Conservation (phyloP, 257 asterid genomes). For the Eustoma russellianum region DNA sequence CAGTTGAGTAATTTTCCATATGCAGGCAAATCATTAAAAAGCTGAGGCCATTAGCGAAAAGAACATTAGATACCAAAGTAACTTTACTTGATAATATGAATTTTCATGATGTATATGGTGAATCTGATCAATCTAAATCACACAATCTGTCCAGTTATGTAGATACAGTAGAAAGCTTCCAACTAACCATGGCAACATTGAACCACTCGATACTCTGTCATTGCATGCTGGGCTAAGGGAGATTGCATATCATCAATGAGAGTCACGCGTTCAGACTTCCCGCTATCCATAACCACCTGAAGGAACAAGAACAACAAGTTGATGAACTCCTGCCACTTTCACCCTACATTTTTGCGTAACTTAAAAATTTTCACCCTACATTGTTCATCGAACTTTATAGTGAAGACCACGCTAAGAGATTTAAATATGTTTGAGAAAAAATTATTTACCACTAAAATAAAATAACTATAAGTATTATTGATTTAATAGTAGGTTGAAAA, state of each 20-base stretch:
- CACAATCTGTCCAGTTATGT: not conserved
- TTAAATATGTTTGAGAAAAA: too few relatives aligned
- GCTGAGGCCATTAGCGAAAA: not conserved
- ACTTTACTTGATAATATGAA: too few relatives aligned
- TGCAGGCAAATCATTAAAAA: too few relatives aligned
- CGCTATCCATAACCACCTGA: constrained; percentile 70
- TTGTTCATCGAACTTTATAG: too few relatives aligned
- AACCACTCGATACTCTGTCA: constrained; percentile 70
- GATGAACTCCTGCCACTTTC: not conserved
- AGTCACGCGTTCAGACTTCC: constrained; percentile 79
- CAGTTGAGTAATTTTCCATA: too few relatives aligned
- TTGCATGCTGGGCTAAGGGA: constrained; percentile 60
- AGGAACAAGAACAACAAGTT: not conserved
- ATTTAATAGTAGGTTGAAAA: too few relatives aligned
- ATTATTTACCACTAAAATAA: too few relatives aligned
- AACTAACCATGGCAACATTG: constrained; percentile 47
- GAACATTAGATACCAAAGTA: not conserved
- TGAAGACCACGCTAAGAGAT: too few relatives aligned
- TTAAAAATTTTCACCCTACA: too few relatives aligned
- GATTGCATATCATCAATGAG: constrained; percentile 38
- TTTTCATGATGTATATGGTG: too few relatives aligned
- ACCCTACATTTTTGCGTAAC: too few relatives aligned
- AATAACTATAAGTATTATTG: too few relatives aligned
- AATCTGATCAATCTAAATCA: not conserved
- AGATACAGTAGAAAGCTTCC: constrained; percentile 10